Percentiles rank a stretch among this genome's conserved stretches.
phyloP scores from a whole-genome alignment of 208 protist species.

The Wallacemonas sp. region DNA sequence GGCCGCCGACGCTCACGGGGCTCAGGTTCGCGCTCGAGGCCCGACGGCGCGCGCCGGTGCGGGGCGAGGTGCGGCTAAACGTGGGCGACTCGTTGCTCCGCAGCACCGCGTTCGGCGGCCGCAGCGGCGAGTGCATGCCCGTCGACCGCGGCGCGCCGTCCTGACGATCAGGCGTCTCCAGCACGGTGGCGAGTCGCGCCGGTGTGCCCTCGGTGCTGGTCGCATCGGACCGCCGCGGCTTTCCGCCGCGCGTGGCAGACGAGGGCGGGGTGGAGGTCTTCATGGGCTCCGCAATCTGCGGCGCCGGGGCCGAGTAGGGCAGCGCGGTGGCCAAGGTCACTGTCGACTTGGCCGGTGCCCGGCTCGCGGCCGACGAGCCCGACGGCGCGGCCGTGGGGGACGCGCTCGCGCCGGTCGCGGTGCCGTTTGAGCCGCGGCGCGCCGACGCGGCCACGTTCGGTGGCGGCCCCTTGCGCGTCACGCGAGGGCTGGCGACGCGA shows the following conservation, averaged over 20 bases:
- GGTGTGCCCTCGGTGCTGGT: no score
- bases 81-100: not conserved
- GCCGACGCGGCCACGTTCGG: not conserved
- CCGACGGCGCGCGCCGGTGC: not conserved
- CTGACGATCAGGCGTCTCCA: not conserved
- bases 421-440: not conserved
- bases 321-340: not conserved
- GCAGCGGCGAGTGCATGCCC: not conserved
- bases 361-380: no score
- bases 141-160: not conserved
- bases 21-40: not conserved
- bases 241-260: not conserved
- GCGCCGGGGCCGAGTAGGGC: not conserved
- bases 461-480: slow-evolving; percentile 11
- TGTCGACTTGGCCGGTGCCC: no score
- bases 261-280: not conserved
- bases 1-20: not conserved
- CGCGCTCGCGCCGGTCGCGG: not conserved
- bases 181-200: not conserved
- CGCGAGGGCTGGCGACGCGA: slow-evolving; percentile 8
- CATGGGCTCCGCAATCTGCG: not conserved
- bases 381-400: not conserved
- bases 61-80: not conserved
- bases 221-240: not conserved
- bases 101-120: not conserved